Evolutionary conservation across 2,329 filamentous ascomycete genomes (phyloP).

Genomic region (Mycocentrospora acerina): DNA sequence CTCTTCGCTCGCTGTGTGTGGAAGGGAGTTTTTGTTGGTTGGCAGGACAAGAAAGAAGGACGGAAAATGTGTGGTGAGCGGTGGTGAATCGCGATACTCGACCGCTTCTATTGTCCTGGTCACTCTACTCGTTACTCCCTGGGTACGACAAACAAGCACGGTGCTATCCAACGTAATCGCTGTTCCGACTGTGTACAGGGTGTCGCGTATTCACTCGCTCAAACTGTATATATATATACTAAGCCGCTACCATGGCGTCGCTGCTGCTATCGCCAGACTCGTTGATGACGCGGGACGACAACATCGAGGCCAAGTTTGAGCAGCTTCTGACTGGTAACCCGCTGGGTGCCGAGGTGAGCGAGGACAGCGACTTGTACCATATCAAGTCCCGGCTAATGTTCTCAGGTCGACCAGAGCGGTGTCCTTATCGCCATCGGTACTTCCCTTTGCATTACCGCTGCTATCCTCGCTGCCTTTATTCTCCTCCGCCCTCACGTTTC

Average conservation of each 20-base stretch:
- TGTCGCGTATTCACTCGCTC: no score
- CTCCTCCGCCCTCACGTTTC: slow-evolving; percentile 87
- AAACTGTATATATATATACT: no score
- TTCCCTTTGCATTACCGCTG: slow-evolving; percentile 72
- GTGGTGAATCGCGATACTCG: no score
- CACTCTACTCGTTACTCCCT: no score
- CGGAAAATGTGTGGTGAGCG: no score
- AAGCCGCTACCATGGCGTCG: slow-evolving; percentile 22
- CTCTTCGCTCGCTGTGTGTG: no score
- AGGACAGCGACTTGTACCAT: not conserved
- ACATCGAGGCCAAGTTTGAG: slow-evolving; percentile 33
- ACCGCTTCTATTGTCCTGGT: no score
- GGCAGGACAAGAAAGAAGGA: no score
- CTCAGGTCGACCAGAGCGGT: slow-evolving; percentile 60
- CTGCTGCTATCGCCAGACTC: slow-evolving; percentile 5
- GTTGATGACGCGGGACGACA: slow-evolving; percentile 31
- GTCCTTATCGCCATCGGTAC: slow-evolving; percentile 78
- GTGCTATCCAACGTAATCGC: no score
- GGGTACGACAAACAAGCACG: no score
- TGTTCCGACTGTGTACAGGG: no score
- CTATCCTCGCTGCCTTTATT: slow-evolving; percentile 80
- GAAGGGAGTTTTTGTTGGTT: no score
- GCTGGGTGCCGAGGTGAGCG: slow-evolving; percentile 25
- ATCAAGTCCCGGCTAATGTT: slow-evolving; percentile 14
- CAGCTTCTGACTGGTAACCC: slow-evolving; percentile 33